A percentile compares a stretch with the other conserved stretches of the same genome.
Conservation (phyloP, 2,329 filamentous ascomycete genomes). For the Massarina eburnea region DNA sequence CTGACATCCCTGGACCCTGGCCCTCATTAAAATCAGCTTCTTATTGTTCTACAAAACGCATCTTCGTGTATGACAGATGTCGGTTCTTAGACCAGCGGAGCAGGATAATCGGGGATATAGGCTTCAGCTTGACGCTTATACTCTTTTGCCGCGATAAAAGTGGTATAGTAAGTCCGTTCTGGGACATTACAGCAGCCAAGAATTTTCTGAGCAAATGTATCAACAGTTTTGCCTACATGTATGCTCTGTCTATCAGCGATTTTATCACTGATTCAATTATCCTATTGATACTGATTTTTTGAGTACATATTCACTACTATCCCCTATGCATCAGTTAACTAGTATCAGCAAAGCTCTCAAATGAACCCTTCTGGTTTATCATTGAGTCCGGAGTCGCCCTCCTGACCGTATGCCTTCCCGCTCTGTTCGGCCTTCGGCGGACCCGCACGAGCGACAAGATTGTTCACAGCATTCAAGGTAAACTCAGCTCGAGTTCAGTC, state of each 20-base stretch:
- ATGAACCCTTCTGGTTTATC: slow-evolving; percentile 8
- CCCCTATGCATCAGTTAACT: not conserved
- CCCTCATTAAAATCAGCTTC: slow-evolving; percentile 2
- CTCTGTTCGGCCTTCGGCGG: slow-evolving; percentile 4
- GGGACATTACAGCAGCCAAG: not conserved
- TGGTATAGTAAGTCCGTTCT: not conserved
- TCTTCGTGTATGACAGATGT: slow-evolving; percentile 2
- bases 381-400: slow-evolving; percentile 4
- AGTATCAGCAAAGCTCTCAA: slow-evolving; percentile 2
- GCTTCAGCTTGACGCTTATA: slow-evolving; percentile 1
- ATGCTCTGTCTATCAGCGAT: slow-evolving; percentile 1
- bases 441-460: slow-evolving; percentile 2
- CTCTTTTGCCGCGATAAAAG: not conserved
- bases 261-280: slow-evolving; percentile 5
- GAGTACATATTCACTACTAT: slow-evolving; percentile 1
- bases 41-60: not conserved
- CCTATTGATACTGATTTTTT: slow-evolving; percentile 4
- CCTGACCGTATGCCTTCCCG: slow-evolving; percentile 6
- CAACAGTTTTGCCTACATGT: not conserved
- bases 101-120: not conserved
- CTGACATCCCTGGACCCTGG: not conserved
- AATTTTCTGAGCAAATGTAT: slow-evolving; percentile 1
- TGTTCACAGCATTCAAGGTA: slow-evolving; percentile 6
- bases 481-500: slow-evolving; percentile 1
- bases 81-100: not conserved